Base-by-base conservation (phyloP, 768 basidiomycete species). In the Amanita pallidorosea region DNA sequence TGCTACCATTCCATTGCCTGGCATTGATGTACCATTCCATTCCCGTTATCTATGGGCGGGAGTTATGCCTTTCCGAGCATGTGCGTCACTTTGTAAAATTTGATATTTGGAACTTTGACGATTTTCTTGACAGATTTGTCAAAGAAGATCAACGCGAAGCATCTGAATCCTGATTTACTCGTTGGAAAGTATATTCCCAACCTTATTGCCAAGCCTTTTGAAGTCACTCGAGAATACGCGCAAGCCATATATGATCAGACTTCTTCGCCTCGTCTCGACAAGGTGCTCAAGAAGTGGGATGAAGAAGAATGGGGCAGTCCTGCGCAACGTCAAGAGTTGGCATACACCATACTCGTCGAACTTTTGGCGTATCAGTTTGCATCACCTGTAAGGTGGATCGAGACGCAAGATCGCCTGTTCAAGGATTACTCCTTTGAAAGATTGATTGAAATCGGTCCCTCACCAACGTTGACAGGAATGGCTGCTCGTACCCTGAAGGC, bases 11-110 rank as follows among this genome's bases (percentile, higher is more conserved):
- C 92, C 91, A 37, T 76, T 95, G 35, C 90, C 94, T 35, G 95
- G 95, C 54, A 97, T 99, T 59, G 96, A 98, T 60, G 96, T 99
- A 1, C 96, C 96, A 4, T 99, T 99, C 88, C 96, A 99, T 67
- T 98, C 96, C 3, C 87, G 94, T 53, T 99, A 98, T 68, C 79
- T 99, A 35, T 99, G 96, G 96, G 94, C 94, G 13, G 93, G 93
- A 63, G 93, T 96, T 25, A 77, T 95, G 83, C 90, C 94, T 8
- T 95, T 96, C 88, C 83, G 93, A 58, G 89, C 91, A 51, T 96
- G 88, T 92, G 62, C 69, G 88, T 77, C 20, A 46, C n/a, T 31
- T 33, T 35, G 13, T 29, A 18, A n/a, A 13, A 23, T 40, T 38
- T 9, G 4, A 23, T n/a, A 2, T 11, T 38, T 11, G 29, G 27